A percentile compares a stretch with the other conserved stretches of the same genome.
Evolutionary conservation across 2,329 filamentous ascomycete genomes (phyloP).

Genomic region (Sporothrix dimorphospora): DNA sequence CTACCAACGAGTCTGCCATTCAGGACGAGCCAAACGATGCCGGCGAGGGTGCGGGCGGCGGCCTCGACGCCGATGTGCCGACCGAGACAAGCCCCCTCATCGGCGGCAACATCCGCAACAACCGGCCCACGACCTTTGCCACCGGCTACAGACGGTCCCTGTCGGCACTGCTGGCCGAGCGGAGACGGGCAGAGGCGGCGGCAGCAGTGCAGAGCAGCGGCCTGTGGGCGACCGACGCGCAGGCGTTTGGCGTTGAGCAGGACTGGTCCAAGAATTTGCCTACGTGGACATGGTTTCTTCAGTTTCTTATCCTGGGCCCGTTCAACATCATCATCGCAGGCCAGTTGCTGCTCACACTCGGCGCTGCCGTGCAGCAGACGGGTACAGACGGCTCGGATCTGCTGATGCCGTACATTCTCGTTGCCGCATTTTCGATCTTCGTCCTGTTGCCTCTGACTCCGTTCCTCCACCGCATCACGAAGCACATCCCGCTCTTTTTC

Average conservation of each 20-base stretch:
- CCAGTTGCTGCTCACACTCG: conserved; percentile 74
- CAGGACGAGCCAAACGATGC: conserved; percentile 34
- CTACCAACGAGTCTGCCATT: conserved; percentile 34
- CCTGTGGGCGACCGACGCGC: conserved; percentile 40
- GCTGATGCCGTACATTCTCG: conserved; percentile 70
- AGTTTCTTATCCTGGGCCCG: conserved; percentile 79
- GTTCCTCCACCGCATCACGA: conserved; percentile 83
- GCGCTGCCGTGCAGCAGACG: conserved; percentile 75
- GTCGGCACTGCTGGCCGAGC: conserved; percentile 38
- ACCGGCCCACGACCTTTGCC: conserved; percentile 55
- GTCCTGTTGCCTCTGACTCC: conserved; percentile 77
- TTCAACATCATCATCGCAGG: conserved; percentile 76
- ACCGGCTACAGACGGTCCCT: conserved; percentile 59
- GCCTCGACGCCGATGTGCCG: conserved; percentile 45
- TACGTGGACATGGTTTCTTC: conserved; percentile 83
- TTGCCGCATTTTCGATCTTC: conserved; percentile 69
- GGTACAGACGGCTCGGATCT: conserved; percentile 78
- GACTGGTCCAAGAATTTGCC: conserved; percentile 80
- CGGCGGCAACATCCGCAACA: conserved; percentile 34
- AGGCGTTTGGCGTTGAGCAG: conserved; percentile 73
- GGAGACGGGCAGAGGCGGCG: conserved; percentile 34
- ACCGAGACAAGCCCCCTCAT: conserved; percentile 60
- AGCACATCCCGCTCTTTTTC: conserved; percentile 78
- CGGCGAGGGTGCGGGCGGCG: conserved; percentile 41
- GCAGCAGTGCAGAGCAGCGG: conserved; percentile 32